phyloP scores from a whole-genome alignment of 768 basidiomycete species.

The Podaxis rugospora region DNA sequence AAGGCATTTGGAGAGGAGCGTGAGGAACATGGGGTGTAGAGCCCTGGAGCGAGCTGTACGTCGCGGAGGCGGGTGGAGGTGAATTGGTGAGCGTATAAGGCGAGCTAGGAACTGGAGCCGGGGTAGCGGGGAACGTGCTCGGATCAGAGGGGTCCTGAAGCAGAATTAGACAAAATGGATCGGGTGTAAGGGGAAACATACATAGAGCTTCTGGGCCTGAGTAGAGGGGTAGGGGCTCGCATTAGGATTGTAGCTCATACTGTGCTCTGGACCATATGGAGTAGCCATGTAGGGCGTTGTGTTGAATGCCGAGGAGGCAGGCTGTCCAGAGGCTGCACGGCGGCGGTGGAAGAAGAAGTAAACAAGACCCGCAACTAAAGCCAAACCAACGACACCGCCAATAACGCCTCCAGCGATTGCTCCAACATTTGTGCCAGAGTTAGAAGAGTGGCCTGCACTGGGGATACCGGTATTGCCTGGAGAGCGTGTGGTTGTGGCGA shows the following conservation, averaged over 20 bases:
- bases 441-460: background rate
- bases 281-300: slow-evolving; percentile 11
- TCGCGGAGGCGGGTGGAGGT: slow-evolving; percentile 14
- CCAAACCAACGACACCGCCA: slow-evolving; percentile 46
- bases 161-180: background rate
- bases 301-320: slow-evolving; percentile 11
- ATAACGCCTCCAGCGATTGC: slow-evolving; percentile 60
- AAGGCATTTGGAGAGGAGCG: background rate
- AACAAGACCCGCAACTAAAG: slow-evolving; percentile 31
- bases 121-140: slow-evolving; percentile 32
- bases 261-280: slow-evolving; percentile 12
- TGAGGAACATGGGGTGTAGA: slow-evolving; percentile 5
- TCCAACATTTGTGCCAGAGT: slow-evolving; percentile 10
- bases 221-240: slow-evolving; percentile 18
- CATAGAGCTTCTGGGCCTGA: slow-evolving; percentile 32
- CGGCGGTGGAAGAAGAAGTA: slow-evolving; percentile 26
- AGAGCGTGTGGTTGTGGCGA: background rate
- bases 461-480: background rate
- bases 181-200: slow-evolving; percentile 19
- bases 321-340: slow-evolving; percentile 10
- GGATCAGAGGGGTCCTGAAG: slow-evolving; percentile 36
- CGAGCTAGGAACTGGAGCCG: slow-evolving; percentile 7
- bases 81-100: slow-evolving; percentile 10
- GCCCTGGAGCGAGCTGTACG: slow-evolving; percentile 12
- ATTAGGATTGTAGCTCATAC: slow-evolving; percentile 18